Base-by-base conservation (phyloP, 306 rosid species). In the Cicer bijugum region DNA sequence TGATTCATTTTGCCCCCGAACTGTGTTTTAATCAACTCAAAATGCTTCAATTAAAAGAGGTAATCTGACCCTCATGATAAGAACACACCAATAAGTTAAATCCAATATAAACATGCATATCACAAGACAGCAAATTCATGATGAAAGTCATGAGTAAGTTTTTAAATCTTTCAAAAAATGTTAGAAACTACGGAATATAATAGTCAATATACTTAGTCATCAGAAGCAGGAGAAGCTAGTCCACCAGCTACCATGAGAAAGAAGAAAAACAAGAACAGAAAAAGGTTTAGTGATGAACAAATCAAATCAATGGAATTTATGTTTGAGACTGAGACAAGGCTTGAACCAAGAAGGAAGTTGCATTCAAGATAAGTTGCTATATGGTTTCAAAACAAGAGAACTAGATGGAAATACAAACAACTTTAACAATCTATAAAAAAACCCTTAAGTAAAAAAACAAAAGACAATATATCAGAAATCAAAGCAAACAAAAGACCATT, bases 311-410 rank as follows among this genome's bases (percentile, higher is more conserved):
- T 42, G 33, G 33, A 23, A 23, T 23, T 23, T 23, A 23, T 23
- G 33, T 23, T 23, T 23, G 33, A 23, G 33, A 23, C 33, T 23
- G 97, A 94, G 78, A 28, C 93, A 5, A 87, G 95, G 86, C 90
- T 94, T 16, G 99, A 94, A 50, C 97, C 95, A 0, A 71, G 86
- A 58, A 89, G 86, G 86, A 91, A 91, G 87, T 12, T 86, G 89
- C 95, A 94, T 55, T 96, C 97, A 12, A 78, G 96, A 37, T 95
- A 94, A 70, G 95, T 94, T 57, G 96, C 99, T 8, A 91, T 94
- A 15, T 94, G 99, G 96, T 94, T 94, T 71, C 99, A 91, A 86
- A 94, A 94, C 78, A 94, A 88, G 84, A 78, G 98, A 72, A 97
- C 97, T 70, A 86, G 97, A 19, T 91, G 23, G 23, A 20, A 20